Evolutionary conservation across 345 rosid species (phyloP).

Genomic region (Salix udensis): DNA sequence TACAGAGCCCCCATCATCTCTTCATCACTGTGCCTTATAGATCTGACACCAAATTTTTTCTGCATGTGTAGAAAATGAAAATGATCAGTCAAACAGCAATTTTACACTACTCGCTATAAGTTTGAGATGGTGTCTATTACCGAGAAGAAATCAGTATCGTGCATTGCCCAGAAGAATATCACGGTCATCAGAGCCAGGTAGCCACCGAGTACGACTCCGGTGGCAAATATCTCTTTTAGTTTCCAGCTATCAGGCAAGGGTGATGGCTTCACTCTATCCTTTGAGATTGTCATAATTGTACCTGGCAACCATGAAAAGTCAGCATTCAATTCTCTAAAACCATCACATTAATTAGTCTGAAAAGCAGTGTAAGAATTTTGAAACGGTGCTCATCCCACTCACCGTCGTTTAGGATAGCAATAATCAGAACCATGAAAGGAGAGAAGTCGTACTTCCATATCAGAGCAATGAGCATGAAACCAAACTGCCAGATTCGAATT

Average conservation of each 20-base stretch:
- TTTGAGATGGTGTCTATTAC: not conserved
- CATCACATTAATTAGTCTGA: not conserved
- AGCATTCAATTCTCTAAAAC: not conserved
- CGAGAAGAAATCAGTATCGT: slow-evolving; percentile 23
- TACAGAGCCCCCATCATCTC: slow-evolving; percentile 31
- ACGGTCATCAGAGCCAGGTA: slow-evolving; percentile 30
- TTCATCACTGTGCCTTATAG: not conserved
- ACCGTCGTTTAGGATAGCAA: slow-evolving; percentile 34
- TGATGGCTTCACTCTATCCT: slow-evolving; percentile 34
- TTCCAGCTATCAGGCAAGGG: slow-evolving; percentile 35
- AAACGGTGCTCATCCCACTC: not conserved
- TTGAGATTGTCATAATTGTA: slow-evolving; percentile 37
- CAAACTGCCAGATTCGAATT: slow-evolving; percentile 19
- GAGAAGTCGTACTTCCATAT: slow-evolving; percentile 32
- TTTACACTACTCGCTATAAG: not conserved
- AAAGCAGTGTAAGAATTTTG: not conserved
- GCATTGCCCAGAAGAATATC: slow-evolving; percentile 28
- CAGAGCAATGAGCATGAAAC: slow-evolving; percentile 31
- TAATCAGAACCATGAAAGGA: slow-evolving; percentile 36
- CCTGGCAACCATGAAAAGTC: not conserved
- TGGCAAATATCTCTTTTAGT: slow-evolving; percentile 30
- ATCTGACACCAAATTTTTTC: slow-evolving; percentile 25
- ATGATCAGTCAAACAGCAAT: not conserved
- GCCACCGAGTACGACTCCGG: slow-evolving; percentile 32
- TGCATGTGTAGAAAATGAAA: not conserved